phyloP scores from a whole-genome alignment of 2,329 filamentous ascomycete genomes.

The Rosellinia necatrix region DNA sequence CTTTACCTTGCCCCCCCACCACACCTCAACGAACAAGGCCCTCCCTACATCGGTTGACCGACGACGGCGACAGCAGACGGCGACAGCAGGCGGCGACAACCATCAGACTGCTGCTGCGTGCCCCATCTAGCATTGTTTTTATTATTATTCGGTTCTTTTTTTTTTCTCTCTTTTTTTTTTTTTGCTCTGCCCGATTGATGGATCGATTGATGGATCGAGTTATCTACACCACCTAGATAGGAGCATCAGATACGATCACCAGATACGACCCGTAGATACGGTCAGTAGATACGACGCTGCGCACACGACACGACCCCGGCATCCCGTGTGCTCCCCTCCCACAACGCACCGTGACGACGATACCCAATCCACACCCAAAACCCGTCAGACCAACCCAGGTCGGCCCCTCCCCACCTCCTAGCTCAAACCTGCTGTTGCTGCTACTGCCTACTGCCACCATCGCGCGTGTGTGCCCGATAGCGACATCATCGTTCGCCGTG shows the following conservation, averaged over 20 bases:
- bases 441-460: background rate
- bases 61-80: slow-evolving; percentile 6
- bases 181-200: no score
- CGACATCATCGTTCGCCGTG: slow-evolving; percentile 9
- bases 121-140: no score
- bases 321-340: background rate
- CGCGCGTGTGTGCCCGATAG: slow-evolving; percentile 13
- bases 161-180: no score
- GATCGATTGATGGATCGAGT: no score
- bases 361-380: slow-evolving; percentile 19
- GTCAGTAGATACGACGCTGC: no score
- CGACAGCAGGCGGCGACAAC: no score
- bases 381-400: slow-evolving; percentile 8
- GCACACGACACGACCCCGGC: no score
- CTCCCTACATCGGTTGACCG: slow-evolving; percentile 6
- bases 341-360: slow-evolving; percentile 14
- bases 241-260: no score
- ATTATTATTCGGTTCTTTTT: no score
- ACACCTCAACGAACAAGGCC: background rate
- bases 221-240: no score
- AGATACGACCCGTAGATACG: no score
- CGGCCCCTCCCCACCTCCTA: background rate
- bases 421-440: slow-evolving; percentile 9
- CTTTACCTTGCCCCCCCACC: background rate
- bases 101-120: no score